Conservation (phyloP, 2,329 filamentous ascomycete species). For the Claviceps quebecensis region DNA sequence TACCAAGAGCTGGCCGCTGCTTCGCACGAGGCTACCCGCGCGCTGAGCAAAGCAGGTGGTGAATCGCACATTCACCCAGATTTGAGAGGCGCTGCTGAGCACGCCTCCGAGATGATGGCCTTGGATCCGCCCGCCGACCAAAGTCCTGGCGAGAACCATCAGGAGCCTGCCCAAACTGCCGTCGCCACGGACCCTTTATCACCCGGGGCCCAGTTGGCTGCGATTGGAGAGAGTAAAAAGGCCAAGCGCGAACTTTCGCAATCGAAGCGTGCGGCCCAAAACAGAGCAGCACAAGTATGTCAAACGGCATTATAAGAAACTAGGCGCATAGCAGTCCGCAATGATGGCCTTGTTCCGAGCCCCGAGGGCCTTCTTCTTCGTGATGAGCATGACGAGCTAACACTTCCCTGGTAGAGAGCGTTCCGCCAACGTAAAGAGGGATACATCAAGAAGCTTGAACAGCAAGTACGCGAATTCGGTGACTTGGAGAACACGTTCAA, state of each 20-base stretch:
- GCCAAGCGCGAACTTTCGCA: constrained; percentile 85
- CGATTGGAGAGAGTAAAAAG: constrained; percentile 47
- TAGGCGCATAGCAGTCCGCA: neutral
- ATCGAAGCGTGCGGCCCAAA: constrained; percentile 92
- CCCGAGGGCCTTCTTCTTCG: neutral
- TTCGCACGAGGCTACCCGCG: constrained; percentile 21
- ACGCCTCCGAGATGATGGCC: constrained; percentile 24
- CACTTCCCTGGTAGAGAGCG: constrained; percentile 51
- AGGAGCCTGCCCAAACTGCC: constrained; percentile 13
- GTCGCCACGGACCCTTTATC: constrained; percentile 20
- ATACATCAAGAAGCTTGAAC: constrained; percentile 95
- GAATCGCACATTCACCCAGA: constrained; percentile 37
- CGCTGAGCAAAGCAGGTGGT: constrained; percentile 22
- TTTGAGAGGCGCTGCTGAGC: constrained; percentile 21
- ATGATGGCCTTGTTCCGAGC: neutral
- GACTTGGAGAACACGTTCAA: constrained; percentile 67
- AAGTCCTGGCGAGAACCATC: constrained; percentile 15
- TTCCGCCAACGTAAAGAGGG: constrained; percentile 96
- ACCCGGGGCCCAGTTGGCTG: constrained; percentile 14
- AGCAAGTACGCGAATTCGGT: constrained; percentile 72
- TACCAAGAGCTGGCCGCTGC: constrained; percentile 26
- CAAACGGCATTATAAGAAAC: neutral
- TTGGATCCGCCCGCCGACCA: constrained; percentile 20
- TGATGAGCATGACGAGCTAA: neutral
- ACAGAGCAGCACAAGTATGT: constrained; percentile 82